Evolutionary conservation across 2,329 filamentous ascomycete genomes (phyloP), one percentile per base, ranked within the genome.

Genomic region (Colletotrichum horii): DNA sequence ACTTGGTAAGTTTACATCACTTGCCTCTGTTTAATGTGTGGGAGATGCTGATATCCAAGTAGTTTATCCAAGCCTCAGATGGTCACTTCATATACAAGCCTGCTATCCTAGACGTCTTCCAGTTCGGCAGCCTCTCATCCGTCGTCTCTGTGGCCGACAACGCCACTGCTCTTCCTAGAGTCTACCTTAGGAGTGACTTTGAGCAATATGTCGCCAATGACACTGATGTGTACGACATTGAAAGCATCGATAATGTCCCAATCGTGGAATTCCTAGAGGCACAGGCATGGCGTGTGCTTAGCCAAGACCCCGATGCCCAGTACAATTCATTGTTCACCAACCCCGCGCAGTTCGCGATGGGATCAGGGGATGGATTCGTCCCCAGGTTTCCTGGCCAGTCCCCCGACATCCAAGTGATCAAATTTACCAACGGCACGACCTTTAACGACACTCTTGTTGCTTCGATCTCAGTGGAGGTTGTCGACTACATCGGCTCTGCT

Each of bases 221-320:
- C n/a, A 71, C 70, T 12, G 52, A 67, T 22, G 69, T 79, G 5
- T 75, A 28, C 11, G 61, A 76, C 4, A 78, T 80, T 67, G 70
- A 79, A 28, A 78, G 77, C 34, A 74, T 78, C 24, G 75, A 77
- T 8, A 70, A 61, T 2, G 30, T 71, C 5, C 69, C 73, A 7
- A 64, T 75, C 26, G 28, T 65, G 5, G 61, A 73, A 6, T 78
- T 66, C 30, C 61, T 79, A 3, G 76, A 78, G 43, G 60, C 36
- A 3, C 68, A 71, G 19, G 52, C 62, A 16, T 55, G 43, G 22
- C 34, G 55, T 8, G 43, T 70, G 36, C 15, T 11, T n/a, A 52
- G 43, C n/a, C 79, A 80, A 34, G 78, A 79, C 55, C 76, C 78
- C 2, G 79, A 80, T 61, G 70, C 76, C 22, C 71, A 75, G 52